Base-by-base conservation (phyloP, 495 filamentous ascomycete species). In the Daldinia concentrica region DNA sequence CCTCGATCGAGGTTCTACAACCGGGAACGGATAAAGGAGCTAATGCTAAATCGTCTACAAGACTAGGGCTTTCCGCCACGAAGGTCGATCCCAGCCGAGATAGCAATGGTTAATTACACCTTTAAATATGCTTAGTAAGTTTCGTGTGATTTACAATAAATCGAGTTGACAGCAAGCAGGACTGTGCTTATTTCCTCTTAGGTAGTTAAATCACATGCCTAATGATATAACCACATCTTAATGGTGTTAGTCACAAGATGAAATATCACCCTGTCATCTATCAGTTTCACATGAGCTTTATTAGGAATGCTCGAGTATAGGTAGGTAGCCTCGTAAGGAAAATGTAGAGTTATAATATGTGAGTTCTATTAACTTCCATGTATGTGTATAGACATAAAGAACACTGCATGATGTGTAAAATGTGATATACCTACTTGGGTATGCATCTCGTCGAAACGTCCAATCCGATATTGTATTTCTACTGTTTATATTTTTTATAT, bases 1-100 rank as follows among this genome's bases (percentile, higher is more conserved):
- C 59, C 14, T 68, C 54, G 69, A 72, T 72, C 69, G 69, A 68
- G 26, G 64, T 67, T 60, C 69, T 65, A 71, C 62, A 56, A 34
- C 52, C 39, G 26, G 19, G 14, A 62, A 3, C 30, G 27, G 51
- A 43, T 26, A 32, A 15, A 36, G 17, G n/a, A 54, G 36, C 27
- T 59, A 61, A 11, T 6, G 11, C 17, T 34, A 27, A 26, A 37
- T 45, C 19, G 8, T 17, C 22, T 22, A 24, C 39, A 2, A 17
- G 22, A 30, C 37, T n/a, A 24, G 9, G 17, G 17, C 32, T 17
- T 51, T 22, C 34, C 43, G 52, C 34, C 45, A 50, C 41, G 34
- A 6, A 39, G 50, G 34, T 34, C 26, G 37, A 24, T 39, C 24
- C 2, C 41, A 15, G 30, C 17, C 9, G 26, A 57, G 24, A 15